Base-by-base conservation (phyloP, 306 rosid species). In the Ziziphus jujuba region DNA sequence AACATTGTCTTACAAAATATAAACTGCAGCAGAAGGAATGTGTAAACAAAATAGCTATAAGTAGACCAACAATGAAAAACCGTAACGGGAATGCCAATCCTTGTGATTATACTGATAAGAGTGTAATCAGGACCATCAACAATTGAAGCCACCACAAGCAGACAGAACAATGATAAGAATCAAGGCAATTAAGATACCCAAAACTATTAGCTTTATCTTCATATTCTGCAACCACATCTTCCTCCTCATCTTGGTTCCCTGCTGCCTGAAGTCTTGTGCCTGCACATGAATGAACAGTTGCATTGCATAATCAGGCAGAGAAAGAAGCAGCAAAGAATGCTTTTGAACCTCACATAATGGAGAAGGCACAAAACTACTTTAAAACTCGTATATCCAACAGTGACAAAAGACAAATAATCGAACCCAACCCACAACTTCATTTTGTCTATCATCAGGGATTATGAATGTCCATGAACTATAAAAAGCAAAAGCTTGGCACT, bases 231-330 rank as follows among this genome's bases (percentile, higher is more conserved):
- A 73, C 96, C 97, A 91, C 97, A 91, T 91, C 88, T 89, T 89
- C 75, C 97, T 89, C 84, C 87, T 89, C 70, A 91, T 80, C 87
- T 84, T 69, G 71, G 97, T 91, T 72, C 97, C 97, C 70, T 91
- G 97, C 81, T 85, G 89, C 84, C 86, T 85, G 66, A 91, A 91
- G 77, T 89, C 97, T 75, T 89, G 96, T 10, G 97, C 97, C 97
- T 91, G 85, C 60, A 72, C 12, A 51, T 34, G 43, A 75, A 55
- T 66, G 19, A 43, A 58, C 15, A 28, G 4, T 28, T 28, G 33
- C 33, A 28, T 28, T 28, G 33, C 33, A 28, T 28, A 28, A 28
- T 28, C 33, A 28, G 33, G 33, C 33, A 28, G 33, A 28, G 33
- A 28, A 28, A 28, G 4, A 28, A 28, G 33, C 33, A 28, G 33